Base-by-base conservation (phyloP, 331 rosid species). In the Pyrus hybrid region DNA sequence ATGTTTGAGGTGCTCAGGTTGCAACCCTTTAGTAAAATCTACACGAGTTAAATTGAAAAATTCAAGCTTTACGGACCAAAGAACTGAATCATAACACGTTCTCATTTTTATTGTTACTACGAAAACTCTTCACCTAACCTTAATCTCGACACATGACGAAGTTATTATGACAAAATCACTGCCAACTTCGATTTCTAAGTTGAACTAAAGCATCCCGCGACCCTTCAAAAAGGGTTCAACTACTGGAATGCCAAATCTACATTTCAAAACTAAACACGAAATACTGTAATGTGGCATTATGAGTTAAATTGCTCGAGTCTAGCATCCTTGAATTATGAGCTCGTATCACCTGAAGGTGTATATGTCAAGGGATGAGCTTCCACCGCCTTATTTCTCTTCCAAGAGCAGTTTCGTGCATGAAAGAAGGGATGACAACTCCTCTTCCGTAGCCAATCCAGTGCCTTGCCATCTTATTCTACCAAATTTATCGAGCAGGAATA, bases 391-490 rank as follows among this genome's bases (percentile, higher is more conserved):
- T 72, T 82, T 26, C 68, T 84, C 87, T 72, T 87, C 82, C 78
- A 87, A 77, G 80, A 92, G 87, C 72, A 85, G 82, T 26, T 89
- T 81, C 11, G 97, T 71, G 78, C 97, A 89, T 17, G 89, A 84
- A 67, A 81, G 71, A 79, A 94, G 95, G 78, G 92, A 90, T 17
- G 87, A 82, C 17, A 84, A 26, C 78, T 94, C 97, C 69, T 92
- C 91, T 76, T 90, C 54, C 5, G 87, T 86, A 67, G 97, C 97
- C 73, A 41, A 41, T 75, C 99, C 99, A 74, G 64, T 87, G 43
- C 97, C 96, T 79, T 92, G 96, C 97, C 97, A 94, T 86, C 99
- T 87, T 85, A 90, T 84, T 88, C 96, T 87, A 68, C 99, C 99
- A 80, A 88, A 92, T 70, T 86, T 85, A 84, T 94, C 99, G 7